These are phyloP conservation scores for Aspergillus latus DNA, from an alignment of 2,329 filamentous ascomycete species.

Conservation along the genomic window DNA sequence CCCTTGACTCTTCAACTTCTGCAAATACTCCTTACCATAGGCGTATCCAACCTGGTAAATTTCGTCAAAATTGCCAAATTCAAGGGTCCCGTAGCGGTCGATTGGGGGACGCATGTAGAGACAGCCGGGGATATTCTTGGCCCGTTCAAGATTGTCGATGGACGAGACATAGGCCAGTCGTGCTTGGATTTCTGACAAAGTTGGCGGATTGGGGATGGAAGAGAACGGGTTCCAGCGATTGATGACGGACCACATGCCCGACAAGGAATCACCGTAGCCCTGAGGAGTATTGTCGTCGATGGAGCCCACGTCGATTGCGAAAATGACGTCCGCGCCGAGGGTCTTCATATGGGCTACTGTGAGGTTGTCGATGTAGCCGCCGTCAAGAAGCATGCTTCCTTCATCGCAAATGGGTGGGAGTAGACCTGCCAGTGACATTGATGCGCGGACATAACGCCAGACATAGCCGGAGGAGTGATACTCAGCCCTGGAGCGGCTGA, in stretches of 20 bases:
- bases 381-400: conserved; percentile 93
- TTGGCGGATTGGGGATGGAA: conserved; percentile 83
- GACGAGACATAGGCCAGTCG: conserved; percentile 92
- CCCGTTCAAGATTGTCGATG: conserved; percentile 89
- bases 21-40: conserved; percentile 79
- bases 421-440: conserved; percentile 92
- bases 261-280: conserved; percentile 88
- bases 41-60: conserved; percentile 87
- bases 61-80: conserved; percentile 97
- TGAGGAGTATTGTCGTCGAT: conserved; percentile 92
- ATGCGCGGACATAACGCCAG: conserved; percentile 94
- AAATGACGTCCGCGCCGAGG: conserved; percentile 88
- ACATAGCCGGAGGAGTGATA: conserved; percentile 96
- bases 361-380: conserved; percentile 94
- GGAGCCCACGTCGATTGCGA: conserved; percentile 91
- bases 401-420: conserved; percentile 94
- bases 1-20: conserved; percentile 73
- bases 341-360: conserved; percentile 97
- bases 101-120: conserved; percentile 96
- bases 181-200: conserved; percentile 92
- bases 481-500: conserved; percentile 87
- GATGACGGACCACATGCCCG: conserved; percentile 88
- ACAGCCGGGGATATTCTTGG: conserved; percentile 86
- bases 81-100: conserved; percentile 87
- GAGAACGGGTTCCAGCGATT: conserved; percentile 99